Conservation (phyloP, 1,284 basidiomycete species). For the Cystobasidium slooffiae region DNA sequence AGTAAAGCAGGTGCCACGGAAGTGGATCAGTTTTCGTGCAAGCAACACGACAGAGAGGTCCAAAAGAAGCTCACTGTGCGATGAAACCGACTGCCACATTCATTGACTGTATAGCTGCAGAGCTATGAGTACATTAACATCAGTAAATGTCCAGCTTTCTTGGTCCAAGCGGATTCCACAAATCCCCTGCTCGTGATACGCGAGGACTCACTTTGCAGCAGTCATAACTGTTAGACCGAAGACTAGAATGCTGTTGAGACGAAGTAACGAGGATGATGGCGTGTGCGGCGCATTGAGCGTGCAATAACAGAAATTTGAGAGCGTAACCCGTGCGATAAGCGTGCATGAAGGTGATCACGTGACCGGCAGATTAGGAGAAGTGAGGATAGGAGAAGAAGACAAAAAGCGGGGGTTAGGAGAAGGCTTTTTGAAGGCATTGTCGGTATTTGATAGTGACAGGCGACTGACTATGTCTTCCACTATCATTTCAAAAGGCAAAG, state of each 20-base stretch:
- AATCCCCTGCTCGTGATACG: too few species aligned
- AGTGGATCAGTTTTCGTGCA: neutral
- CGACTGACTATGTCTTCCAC: slow-evolving; percentile 32
- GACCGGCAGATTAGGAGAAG: too few species aligned
- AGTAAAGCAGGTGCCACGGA: too few species aligned
- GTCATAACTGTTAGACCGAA: slow-evolving; percentile 37
- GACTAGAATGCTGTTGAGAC: neutral
- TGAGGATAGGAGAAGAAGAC: too few species aligned
- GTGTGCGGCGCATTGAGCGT: neutral
- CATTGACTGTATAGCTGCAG: slow-evolving; percentile 42
- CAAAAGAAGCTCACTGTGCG: slow-evolving; percentile 15
- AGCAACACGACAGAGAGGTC: too few species aligned
- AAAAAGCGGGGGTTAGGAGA: too few species aligned
- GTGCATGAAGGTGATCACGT: neutral
- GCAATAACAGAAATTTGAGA: neutral
- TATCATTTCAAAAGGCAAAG: neutral
- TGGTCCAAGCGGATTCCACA: neutral
- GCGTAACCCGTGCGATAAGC: neutral
- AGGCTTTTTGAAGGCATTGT: neutral
- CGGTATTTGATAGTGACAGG: neutral
- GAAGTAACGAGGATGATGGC: too few species aligned
- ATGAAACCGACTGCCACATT: slow-evolving; percentile 43
- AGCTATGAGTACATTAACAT: neutral
- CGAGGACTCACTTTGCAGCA: slow-evolving; percentile 13
- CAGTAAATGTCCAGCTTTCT: neutral